Percentiles rank a stretch among this genome's conserved stretches.
Conservation (phyloP, 2,329 filamentous ascomycete genomes). For the Neurospora sp. region DNA sequence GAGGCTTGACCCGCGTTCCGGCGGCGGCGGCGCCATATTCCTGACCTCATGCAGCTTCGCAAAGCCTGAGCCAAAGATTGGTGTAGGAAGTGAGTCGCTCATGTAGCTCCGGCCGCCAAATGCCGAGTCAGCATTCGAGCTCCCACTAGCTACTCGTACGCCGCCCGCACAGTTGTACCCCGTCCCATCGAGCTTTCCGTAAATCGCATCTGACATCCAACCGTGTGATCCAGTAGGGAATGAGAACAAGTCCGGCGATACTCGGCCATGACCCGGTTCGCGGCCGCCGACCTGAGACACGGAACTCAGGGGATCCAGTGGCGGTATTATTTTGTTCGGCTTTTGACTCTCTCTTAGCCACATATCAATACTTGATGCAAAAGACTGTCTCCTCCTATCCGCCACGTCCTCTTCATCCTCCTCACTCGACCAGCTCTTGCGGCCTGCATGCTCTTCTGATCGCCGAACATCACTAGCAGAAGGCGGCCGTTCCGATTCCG, state of each 20-base stretch:
- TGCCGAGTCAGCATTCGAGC: slow-evolving; percentile 16
- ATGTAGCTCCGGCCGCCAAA: slow-evolving; percentile 31
- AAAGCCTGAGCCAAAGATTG: slow-evolving; percentile 27
- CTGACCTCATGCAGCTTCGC: slow-evolving; percentile 19
- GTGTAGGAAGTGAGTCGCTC: slow-evolving; percentile 34
- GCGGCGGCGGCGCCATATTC: slow-evolving; percentile 33
- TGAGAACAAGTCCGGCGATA: slow-evolving; percentile 44
- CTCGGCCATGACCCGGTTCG: slow-evolving; percentile 13
- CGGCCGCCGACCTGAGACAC: slow-evolving; percentile 15
- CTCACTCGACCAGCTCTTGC: slow-evolving; percentile 35
- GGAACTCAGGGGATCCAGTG: slow-evolving; percentile 14
- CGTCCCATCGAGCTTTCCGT: slow-evolving; percentile 29
- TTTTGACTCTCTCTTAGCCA: slow-evolving; percentile 47
- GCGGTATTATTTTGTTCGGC: slow-evolving; percentile 21
- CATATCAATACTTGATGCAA: slow-evolving; percentile 43
- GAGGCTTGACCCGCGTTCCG: slow-evolving; percentile 43
- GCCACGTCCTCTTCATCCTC: slow-evolving; percentile 29
- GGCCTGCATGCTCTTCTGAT: slow-evolving; percentile 22
- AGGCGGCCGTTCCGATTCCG: slow-evolving; percentile 29
- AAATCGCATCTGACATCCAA: slow-evolving; percentile 40
- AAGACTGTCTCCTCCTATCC: slow-evolving; percentile 30
- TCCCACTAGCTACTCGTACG: slow-evolving; percentile 1
- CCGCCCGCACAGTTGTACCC: slow-evolving; percentile 22
- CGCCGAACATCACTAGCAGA: slow-evolving; percentile 37
- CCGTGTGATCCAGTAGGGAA: slow-evolving; percentile 34